A percentile compares a stretch with the other conserved stretches of the same genome.
Conservation (phyloP, 345 rosid species). For the Aquilaria yunnanensis region DNA sequence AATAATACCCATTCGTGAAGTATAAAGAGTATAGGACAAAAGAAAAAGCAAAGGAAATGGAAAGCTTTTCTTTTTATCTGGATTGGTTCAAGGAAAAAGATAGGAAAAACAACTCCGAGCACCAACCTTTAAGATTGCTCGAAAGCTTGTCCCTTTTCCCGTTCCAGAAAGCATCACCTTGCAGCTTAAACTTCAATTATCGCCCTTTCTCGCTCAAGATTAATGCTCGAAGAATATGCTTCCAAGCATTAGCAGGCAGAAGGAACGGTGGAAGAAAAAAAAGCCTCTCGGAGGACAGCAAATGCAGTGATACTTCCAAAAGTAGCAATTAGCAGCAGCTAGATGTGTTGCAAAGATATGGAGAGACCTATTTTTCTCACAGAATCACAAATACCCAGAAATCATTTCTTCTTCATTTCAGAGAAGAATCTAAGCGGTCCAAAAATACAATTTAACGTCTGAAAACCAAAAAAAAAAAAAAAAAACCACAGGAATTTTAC, state of each 20-base stretch:
- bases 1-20: not conserved
- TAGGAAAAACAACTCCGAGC: constrained; percentile 25
- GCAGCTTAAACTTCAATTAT: constrained; percentile 37
- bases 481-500: not conserved
- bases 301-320: constrained; percentile 21
- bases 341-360: not conserved
- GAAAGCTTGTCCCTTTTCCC: constrained; percentile 22
- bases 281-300: constrained; percentile 4
- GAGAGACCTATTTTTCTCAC: constrained; percentile 7
- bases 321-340: constrained; percentile 15
- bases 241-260: constrained; percentile 14
- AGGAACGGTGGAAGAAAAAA: not conserved
- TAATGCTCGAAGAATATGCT: constrained; percentile 16
- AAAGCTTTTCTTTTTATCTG: constrained; percentile 3
- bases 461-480: not conserved
- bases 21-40: constrained; percentile 3
- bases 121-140: constrained; percentile 47
- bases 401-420: constrained; percentile 11
- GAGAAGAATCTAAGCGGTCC: constrained; percentile 26
- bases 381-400: constrained; percentile 18
- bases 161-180: constrained; percentile 23
- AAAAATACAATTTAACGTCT: not conserved
- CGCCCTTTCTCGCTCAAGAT: constrained; percentile 10
- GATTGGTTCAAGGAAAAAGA: constrained; percentile 17
- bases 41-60: constrained; percentile 1